Conservation (phyloP, 371 early-diverging fungal genomes). For the Rhizopus arrhizus region DNA sequence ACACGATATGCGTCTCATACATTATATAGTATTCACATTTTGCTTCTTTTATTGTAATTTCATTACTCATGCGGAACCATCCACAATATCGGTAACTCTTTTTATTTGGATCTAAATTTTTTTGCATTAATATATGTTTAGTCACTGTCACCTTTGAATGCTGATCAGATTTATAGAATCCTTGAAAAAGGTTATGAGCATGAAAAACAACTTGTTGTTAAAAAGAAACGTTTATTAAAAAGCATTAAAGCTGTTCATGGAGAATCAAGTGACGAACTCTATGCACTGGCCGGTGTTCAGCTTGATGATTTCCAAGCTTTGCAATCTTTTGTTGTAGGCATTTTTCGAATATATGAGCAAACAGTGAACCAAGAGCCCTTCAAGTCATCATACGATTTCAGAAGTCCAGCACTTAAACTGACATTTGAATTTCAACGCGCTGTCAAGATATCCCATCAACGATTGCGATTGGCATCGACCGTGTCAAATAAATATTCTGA, state of each 20-base stretch:
- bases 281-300: constrained; percentile 37
- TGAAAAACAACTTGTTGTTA: constrained; percentile 26
- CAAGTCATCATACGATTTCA: constrained; percentile 35
- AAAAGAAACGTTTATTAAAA: constrained; percentile 31
- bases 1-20: too few species aligned
- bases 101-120: background rate
- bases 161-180: constrained; percentile 27
- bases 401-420: constrained; percentile 45
- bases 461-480: constrained; percentile 24
- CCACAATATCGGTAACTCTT: background rate
- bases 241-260: constrained; percentile 32
- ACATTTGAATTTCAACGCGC: constrained; percentile 52
- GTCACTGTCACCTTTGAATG: constrained; percentile 14
- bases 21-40: too few species aligned
- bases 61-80: too few species aligned
- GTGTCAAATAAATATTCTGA: constrained; percentile 13
- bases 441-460: constrained; percentile 44
- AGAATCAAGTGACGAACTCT: constrained; percentile 29
- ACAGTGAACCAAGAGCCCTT: constrained; percentile 30
- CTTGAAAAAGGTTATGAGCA: constrained; percentile 34
- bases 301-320: constrained; percentile 48
- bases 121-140: background rate
- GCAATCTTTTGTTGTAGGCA: constrained; percentile 44
- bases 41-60: background rate
- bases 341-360: constrained; percentile 43